A percentile compares a stretch with the other conserved stretches of the same genome.
phyloP scores from a whole-genome alignment of 2,329 filamentous ascomycete genomes.

The Sporothrix sp. region DNA sequence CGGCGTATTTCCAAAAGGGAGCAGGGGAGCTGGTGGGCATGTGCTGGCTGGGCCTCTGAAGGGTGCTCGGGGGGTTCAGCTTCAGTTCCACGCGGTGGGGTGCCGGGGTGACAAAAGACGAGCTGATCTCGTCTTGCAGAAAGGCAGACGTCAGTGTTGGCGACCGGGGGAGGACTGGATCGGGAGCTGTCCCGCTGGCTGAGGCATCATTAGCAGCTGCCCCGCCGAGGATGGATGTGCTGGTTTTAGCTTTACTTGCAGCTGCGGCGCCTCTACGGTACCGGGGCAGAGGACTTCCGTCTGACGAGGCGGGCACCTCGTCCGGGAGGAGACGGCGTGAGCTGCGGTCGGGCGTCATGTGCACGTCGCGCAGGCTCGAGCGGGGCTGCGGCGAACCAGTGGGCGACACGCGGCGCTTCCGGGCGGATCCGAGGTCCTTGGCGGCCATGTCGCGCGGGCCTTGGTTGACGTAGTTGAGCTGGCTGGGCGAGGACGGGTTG shows the following conservation, averaged over 20 bases:
- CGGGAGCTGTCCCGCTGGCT: conserved; percentile 8
- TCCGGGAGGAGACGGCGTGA: conserved; percentile 32
- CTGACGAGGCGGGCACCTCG: conserved; percentile 28
- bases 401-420: conserved; percentile 48
- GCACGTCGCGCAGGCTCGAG: conserved; percentile 39
- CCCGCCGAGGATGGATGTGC: conserved; percentile 4
- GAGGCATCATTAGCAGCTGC: conserved; percentile 13
- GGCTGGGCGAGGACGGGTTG: conserved; percentile 57
- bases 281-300: conserved; percentile 53
- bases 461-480: conserved; percentile 51
- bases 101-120: conserved; percentile 60
- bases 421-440: conserved; percentile 40
- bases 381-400: conserved; percentile 46
- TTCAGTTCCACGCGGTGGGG: conserved; percentile 64
- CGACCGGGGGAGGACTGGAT: conserved; percentile 42
- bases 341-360: conserved; percentile 50
- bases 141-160: conserved; percentile 54
- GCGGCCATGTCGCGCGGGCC: conserved; percentile 46
- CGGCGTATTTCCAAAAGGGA: conserved; percentile 81
- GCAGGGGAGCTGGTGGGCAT: conserved; percentile 80
- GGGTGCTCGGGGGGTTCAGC: conserved; percentile 69
- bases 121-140: conserved; percentile 50
- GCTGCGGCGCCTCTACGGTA: conserved; percentile 35
- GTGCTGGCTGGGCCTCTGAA: conserved; percentile 71
- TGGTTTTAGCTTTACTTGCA: conserved; percentile 12